These are phyloP conservation scores for Petasospora rhodanensis DNA, from an alignment of 1,139 yeast species.

Conservation along the genomic window DNA sequence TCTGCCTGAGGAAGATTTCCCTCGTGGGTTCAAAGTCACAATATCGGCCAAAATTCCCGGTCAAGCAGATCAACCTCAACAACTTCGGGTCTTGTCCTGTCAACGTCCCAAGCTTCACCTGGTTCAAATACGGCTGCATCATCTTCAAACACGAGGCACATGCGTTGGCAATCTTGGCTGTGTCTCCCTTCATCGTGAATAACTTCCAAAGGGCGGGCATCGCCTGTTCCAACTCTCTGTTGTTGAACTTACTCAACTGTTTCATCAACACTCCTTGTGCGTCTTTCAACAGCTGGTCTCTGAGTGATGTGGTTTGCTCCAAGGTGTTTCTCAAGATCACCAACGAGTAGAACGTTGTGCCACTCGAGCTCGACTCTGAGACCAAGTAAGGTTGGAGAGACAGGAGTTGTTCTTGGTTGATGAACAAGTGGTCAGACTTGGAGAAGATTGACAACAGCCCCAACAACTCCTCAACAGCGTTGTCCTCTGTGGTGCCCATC, in stretches of 20 bases:
- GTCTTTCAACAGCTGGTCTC: conserved; percentile 45
- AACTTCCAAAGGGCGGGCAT: conserved; percentile 63
- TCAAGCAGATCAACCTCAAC: conserved; percentile 52
- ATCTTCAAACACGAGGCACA: conserved; percentile 53
- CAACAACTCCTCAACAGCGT: conserved; percentile 34
- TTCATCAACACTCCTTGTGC: conserved; percentile 50
- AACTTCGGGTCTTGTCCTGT: conserved; percentile 40
- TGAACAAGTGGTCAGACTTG: conserved; percentile 43
- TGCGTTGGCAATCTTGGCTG: conserved; percentile 51
- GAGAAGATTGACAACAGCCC: conserved; percentile 51
- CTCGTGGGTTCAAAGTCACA: conserved; percentile 52
- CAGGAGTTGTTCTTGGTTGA: conserved; percentile 61
- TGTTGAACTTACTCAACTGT: conserved; percentile 53
- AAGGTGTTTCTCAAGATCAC: conserved; percentile 50
- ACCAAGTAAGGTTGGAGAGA: conserved; percentile 56
- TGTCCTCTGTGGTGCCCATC: conserved; percentile 19
- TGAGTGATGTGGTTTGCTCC: conserved; percentile 39
- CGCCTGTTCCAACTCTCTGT: conserved; percentile 60
- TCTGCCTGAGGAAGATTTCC: conserved; percentile 34
- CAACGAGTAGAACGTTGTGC: conserved; percentile 44
- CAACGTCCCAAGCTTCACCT: conserved; percentile 25
- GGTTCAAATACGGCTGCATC: conserved; percentile 40
- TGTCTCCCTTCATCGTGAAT: conserved; percentile 42
- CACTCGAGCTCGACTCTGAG: conserved; percentile 38
- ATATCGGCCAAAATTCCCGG: conserved; percentile 68